Percentiles rank a stretch among this genome's conserved stretches.
Evolutionary conservation across 768 basidiomycete genomes (phyloP).

Genomic region (Suillus variegatus): DNA sequence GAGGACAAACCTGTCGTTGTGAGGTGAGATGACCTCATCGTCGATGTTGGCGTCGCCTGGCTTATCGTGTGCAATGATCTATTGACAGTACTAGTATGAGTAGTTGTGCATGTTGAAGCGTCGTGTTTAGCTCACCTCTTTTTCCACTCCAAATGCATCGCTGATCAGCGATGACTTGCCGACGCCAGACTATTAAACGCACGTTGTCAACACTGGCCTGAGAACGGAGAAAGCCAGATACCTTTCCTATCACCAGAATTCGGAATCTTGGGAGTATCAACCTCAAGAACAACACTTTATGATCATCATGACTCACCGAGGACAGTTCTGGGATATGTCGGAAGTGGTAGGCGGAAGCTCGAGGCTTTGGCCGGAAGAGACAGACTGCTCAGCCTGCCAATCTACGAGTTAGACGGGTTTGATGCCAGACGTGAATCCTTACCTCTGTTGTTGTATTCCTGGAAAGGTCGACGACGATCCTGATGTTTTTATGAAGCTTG

Average conservation of each 20-base stretch:
- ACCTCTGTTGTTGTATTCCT: not conserved
- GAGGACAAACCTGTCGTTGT: conserved; percentile 16
- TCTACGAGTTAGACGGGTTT: not conserved
- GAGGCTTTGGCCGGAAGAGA: not conserved
- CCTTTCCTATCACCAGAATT: not conserved
- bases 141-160: not conserved
- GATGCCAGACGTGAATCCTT: not conserved
- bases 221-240: not conserved
- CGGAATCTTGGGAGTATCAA: not conserved
- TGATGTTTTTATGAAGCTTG: not conserved
- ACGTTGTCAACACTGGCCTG: not conserved
- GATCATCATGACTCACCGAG: not conserved
- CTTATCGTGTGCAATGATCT: not conserved
- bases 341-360: not conserved
- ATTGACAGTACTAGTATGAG: not conserved
- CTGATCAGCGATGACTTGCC: not conserved
- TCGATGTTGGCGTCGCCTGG: conserved; percentile 16
- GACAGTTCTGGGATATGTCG: not conserved
- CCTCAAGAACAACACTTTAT: not conserved
- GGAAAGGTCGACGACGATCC: not conserved
- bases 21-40: conserved; percentile 1
- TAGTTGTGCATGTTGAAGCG: no score
- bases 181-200: not conserved
- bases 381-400: not conserved
- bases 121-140: not conserved